Base-by-base conservation (phyloP, 2,329 filamentous ascomycete genomes). In the Fonsecaea monophora region DNA sequence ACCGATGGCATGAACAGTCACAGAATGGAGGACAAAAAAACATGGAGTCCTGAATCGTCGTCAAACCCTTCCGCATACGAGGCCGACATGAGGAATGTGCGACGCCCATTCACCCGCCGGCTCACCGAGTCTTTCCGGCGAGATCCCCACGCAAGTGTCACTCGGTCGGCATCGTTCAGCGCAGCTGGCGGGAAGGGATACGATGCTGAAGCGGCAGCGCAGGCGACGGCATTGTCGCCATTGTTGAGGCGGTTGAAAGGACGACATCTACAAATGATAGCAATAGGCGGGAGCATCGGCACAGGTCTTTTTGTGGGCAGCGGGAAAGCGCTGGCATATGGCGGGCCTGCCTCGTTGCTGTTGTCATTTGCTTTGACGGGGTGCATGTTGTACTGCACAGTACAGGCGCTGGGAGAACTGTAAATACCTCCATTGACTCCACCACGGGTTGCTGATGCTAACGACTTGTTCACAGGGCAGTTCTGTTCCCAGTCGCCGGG, bases 251-350 rank as follows among this genome's bases (percentile, higher is more conserved):
- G 70, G 62, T 60, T 76, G 56, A 75, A 75, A 62, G 73, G 73
- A 2, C 70, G 74, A 68, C 74, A 76, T 64, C 58, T 72, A 57
- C 74, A 75, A 69, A 73, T 69, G 74, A 74, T 62, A 82, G 94
- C 94, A 15, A 96, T 97, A 72, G 93, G 94, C 73, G 94, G 94
- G 53, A 94, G 91, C 10, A 97, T 97, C 74, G 91, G 91, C 87
- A 94, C 91, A 30, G 93, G 94, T 70, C 83, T 97, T 2, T 97
- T 97, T 77, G 92, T 97, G 45, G 90, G 92, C 25, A 94, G 92
- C 0, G 92, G 91, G 60, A 83, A 82, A 67, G 88, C 92, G 10
- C 82, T 96, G 66, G 71, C 71, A 10, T 45, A 66, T 48, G 71
- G 92, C 71, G 92, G 92, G 2, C 92, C 92, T 4, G 92, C 90